These are phyloP conservation scores for Penicillium lividum DNA, from an alignment of 495 filamentous ascomycete genomes.

Conservation along the genomic window DNA sequence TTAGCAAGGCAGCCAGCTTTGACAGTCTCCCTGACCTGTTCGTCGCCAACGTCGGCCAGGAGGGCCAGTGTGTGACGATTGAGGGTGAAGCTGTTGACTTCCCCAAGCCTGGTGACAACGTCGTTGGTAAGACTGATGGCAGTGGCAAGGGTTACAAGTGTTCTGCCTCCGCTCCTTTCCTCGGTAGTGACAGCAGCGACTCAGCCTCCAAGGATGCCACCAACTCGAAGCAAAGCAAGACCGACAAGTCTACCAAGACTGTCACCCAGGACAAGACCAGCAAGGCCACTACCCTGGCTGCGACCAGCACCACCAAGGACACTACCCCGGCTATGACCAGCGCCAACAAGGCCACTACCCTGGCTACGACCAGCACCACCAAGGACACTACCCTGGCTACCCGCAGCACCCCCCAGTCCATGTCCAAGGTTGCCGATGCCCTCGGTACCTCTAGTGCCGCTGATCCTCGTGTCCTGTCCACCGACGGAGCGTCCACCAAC, in stretches of 20 bases:
- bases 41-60: conserved; percentile 54
- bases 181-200: conserved; percentile 7
- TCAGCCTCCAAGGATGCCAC: conserved; percentile 6
- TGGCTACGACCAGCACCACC: not conserved
- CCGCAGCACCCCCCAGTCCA: conserved; percentile 10
- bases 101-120: conserved; percentile 28
- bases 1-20: conserved; percentile 11
- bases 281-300: not conserved
- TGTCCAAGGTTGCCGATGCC: conserved; percentile 22
- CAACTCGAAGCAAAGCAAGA: not conserved
- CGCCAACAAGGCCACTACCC: not conserved
- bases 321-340: not conserved
- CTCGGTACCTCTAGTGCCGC: conserved; percentile 14
- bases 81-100: conserved; percentile 32
- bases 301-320: not conserved
- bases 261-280: not conserved
- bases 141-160: conserved; percentile 30
- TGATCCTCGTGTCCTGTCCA: conserved; percentile 13
- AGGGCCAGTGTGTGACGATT: conserved; percentile 34
- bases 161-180: conserved; percentile 25
- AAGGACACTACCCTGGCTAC: conserved; percentile 4
- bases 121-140: conserved; percentile 21
- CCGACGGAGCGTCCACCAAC: conserved; percentile 20
- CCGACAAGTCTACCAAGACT: conserved; percentile 3
- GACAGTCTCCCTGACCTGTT: conserved; percentile 53